Evolutionary conservation across 2,329 filamentous ascomycete species (phyloP).

Genomic region (Chalara sp.): DNA sequence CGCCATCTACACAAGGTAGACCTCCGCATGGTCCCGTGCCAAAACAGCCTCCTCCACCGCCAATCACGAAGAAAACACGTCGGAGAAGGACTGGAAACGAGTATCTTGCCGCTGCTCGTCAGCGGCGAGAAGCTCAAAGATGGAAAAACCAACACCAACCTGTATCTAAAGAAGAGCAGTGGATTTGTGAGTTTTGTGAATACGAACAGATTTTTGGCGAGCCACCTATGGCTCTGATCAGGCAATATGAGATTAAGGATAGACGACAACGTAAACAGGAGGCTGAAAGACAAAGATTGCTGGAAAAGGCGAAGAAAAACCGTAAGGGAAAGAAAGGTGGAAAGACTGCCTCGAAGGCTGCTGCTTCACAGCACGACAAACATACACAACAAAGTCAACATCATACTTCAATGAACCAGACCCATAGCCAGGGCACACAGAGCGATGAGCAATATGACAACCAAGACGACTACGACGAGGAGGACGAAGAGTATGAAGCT

Average conservation of each 20-base stretch:
- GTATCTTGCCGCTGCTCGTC: conserved; percentile 66
- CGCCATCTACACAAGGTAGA: conserved; percentile 13
- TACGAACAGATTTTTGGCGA: conserved; percentile 94
- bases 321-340: conserved; percentile 79
- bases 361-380: conserved; percentile 17
- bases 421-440: conserved; percentile 33
- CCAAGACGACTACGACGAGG: conserved; percentile 35
- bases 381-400: conserved; percentile 30
- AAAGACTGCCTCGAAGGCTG: conserved; percentile 40
- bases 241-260: conserved; percentile 92
- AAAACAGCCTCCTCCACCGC: conserved; percentile 23
- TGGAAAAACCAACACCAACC: conserved; percentile 71
- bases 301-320: conserved; percentile 92
- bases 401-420: conserved; percentile 22
- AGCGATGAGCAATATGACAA: conserved; percentile 43
- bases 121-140: conserved; percentile 71
- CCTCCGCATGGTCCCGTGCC: conserved; percentile 10
- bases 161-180: conserved; percentile 66
- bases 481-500: background rate
- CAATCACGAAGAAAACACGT: conserved; percentile 51
- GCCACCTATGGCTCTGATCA: conserved; percentile 76
- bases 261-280: conserved; percentile 75
- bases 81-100: conserved; percentile 63
- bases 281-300: conserved; percentile 74
- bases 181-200: conserved; percentile 98